Conservation (phyloP, 805 yeast species). For the Nakazawaea wickerhamii region DNA sequence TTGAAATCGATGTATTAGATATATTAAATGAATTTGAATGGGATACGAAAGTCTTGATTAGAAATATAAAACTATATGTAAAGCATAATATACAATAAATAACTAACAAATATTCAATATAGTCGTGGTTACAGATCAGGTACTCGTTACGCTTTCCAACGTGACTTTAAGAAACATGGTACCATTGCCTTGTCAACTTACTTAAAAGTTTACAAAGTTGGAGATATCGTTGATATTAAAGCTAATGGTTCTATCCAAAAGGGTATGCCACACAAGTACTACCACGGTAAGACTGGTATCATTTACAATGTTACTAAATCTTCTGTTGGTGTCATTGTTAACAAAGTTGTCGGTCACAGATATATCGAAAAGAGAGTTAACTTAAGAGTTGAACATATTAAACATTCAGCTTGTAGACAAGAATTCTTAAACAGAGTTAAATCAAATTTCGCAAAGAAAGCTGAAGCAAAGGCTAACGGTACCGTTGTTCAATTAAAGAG, state of each 20-base stretch:
- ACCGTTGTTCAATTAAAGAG: constrained; percentile 90
- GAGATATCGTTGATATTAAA: constrained; percentile 99
- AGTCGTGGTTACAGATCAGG: constrained; percentile 99
- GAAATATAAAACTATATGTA: too few relatives aligned
- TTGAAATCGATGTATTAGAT: too few relatives aligned
- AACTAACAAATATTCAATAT: constrained; percentile 16
- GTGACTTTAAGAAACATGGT: constrained; percentile 99
- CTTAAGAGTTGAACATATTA: constrained; percentile 97
- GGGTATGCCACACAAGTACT: constrained; percentile 99
- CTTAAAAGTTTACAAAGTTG: constrained; percentile 97
- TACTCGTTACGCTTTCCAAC: constrained; percentile 99
- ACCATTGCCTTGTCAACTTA: constrained; percentile 90
- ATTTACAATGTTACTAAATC: constrained; percentile 98
- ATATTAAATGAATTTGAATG: too few relatives aligned
- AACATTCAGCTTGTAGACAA: constrained; percentile 99
- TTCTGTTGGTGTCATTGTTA: constrained; percentile 95
- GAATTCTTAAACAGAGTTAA: constrained; percentile 99
- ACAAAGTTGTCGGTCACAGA: constrained; percentile 99
- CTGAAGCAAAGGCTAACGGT: constrained; percentile 94
- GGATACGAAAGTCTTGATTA: too few relatives aligned
- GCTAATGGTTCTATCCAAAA: constrained; percentile 99
- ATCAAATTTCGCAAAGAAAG: constrained; percentile 88
- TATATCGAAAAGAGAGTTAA: constrained; percentile 98
- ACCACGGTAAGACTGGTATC: constrained; percentile 99
- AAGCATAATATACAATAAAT: not conserved